phyloP scores from a whole-genome alignment of 768 basidiomycete species.

The Xerocomellus dryophilus region DNA sequence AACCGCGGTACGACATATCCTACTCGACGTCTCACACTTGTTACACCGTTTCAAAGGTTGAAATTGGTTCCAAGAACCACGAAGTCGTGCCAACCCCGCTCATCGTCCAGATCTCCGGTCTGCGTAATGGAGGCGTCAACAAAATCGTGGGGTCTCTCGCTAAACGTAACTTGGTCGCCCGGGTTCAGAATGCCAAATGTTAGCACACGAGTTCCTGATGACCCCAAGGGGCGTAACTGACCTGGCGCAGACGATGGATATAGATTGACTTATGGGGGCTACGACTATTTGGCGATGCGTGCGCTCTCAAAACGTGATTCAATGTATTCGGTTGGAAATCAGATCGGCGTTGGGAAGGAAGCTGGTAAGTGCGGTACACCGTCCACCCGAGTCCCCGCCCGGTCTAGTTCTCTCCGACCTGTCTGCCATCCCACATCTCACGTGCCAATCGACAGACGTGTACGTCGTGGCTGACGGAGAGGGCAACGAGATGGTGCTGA shows the following conservation, averaged over 20 bases:
- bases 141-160: slow-evolving; percentile 88
- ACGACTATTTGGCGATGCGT: slow-evolving; percentile 92
- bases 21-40: not conserved
- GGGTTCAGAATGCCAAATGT: slow-evolving; percentile 94
- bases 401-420: not conserved
- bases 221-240: slow-evolving; percentile 1
- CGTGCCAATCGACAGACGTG: slow-evolving; percentile 49
- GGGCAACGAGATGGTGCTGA: slow-evolving; percentile 85
- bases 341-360: slow-evolving; percentile 98
- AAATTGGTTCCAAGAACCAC: slow-evolving; percentile 98
- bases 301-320: slow-evolving; percentile 88
- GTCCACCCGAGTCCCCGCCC: not conserved
- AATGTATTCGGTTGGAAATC: slow-evolving; percentile 90
- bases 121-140: slow-evolving; percentile 90
- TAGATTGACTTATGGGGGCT: slow-evolving; percentile 96
- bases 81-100: slow-evolving; percentile 88
- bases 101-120: slow-evolving; percentile 89
- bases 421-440: slow-evolving; percentile 5
- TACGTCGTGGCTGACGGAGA: slow-evolving; percentile 85
- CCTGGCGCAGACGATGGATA: slow-evolving; percentile 84
- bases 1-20: slow-evolving; percentile 61
- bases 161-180: slow-evolving; percentile 86
- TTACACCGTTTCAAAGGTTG: slow-evolving; percentile 56
- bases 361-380: slow-evolving; percentile 54
- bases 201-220: slow-evolving; percentile 9